phyloP scores from a whole-genome alignment of 1,139 yeast genomes.

The Geotrichum histeridarum region DNA sequence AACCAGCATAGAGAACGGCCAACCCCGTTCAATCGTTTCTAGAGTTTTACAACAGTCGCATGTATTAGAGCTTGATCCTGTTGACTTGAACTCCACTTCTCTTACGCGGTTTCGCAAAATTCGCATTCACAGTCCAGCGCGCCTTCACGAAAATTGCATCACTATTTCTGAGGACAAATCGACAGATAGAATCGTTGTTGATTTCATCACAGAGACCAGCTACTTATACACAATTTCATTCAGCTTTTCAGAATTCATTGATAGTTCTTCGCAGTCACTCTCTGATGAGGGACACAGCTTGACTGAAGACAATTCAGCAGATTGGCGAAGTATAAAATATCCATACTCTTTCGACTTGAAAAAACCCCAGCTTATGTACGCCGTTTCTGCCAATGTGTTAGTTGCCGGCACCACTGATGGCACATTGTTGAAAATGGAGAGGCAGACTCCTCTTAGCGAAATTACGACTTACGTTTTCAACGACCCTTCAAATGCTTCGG shows the following conservation, averaged over 20 bases:
- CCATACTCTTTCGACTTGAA: slow-evolving; percentile 75
- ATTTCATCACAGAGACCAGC: slow-evolving; percentile 29
- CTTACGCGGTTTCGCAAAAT: slow-evolving; percentile 22
- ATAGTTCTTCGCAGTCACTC: slow-evolving; percentile 3
- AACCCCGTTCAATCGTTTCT: slow-evolving; percentile 25
- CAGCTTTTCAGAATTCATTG: slow-evolving; percentile 18
- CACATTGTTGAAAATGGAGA: slow-evolving; percentile 49
- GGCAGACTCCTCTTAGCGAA: slow-evolving; percentile 29
- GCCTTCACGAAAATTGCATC: slow-evolving; percentile 26
- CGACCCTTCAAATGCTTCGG: slow-evolving; percentile 25
- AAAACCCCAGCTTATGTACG: slow-evolving; percentile 51
- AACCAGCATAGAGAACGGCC: slow-evolving; percentile 1
- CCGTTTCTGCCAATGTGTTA: slow-evolving; percentile 43
- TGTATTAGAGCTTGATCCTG: slow-evolving; percentile 26
- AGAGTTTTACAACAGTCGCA: slow-evolving; percentile 23
- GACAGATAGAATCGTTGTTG: slow-evolving; percentile 25
- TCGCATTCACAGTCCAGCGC: slow-evolving; percentile 25
- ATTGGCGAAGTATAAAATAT: slow-evolving; percentile 32
- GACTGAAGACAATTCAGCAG: slow-evolving; percentile 22
- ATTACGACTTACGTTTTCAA: slow-evolving; percentile 23
- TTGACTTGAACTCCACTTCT: slow-evolving; percentile 22
- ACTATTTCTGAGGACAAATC: slow-evolving; percentile 23
- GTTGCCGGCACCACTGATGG: slow-evolving; percentile 69
- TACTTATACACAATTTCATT: slow-evolving; percentile 29
- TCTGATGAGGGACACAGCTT: slow-evolving; percentile 15